Evolutionary conservation across 306 rosid species (phyloP).

Genomic region (Pyrus bretschneideri): DNA sequence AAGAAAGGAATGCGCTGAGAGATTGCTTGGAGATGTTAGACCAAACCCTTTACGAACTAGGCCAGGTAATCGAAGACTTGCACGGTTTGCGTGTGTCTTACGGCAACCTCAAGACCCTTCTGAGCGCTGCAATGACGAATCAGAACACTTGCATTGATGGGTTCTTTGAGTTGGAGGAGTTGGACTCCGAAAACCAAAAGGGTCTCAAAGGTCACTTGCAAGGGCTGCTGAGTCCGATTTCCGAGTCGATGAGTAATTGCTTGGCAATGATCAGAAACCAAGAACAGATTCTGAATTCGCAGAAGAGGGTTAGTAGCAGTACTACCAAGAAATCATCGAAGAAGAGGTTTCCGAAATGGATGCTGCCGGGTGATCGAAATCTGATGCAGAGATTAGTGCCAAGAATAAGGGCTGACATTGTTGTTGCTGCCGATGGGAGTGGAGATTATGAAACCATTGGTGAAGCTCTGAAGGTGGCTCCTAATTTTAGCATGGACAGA

Average conservation of each 20-base stretch:
- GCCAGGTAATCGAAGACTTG: not conserved
- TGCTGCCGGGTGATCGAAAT: not conserved
- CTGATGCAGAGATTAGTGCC: not conserved
- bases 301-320: not conserved
- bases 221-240: not conserved
- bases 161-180: not conserved
- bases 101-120: not conserved
- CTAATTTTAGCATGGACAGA: not conserved
- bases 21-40: slow-evolving; percentile 3
- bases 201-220: not conserved
- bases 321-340: not conserved
- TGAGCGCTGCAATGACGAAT: not conserved
- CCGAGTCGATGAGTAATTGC: not conserved
- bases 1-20: not conserved
- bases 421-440: not conserved
- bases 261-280: not conserved
- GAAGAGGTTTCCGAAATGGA: not conserved
- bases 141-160: slow-evolving; percentile 7
- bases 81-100: not conserved
- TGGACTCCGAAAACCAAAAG: not conserved
- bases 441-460: not conserved
- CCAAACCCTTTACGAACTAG: not conserved
- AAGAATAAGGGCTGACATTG: not conserved
- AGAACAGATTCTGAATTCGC: not conserved
- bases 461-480: slow-evolving; percentile 1